Conservation (phyloP, 2,329 filamentous ascomycete genomes). For the Colletotrichum eleusines region DNA sequence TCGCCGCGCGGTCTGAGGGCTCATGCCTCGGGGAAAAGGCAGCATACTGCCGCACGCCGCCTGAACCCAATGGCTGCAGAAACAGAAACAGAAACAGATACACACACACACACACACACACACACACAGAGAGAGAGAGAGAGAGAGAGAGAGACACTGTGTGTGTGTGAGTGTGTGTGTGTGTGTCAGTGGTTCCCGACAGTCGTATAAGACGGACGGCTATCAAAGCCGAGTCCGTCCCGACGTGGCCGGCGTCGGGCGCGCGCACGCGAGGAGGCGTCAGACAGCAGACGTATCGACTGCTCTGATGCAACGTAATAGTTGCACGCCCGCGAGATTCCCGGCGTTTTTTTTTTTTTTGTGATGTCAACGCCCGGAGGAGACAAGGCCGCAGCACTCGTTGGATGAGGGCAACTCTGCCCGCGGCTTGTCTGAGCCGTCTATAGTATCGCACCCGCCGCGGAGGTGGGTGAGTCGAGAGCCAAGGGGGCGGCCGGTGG, state of each 20-base stretch:
- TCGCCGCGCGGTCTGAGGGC: not conserved
- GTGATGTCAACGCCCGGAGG: no score
- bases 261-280: not conserved
- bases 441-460: no score
- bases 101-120: no score
- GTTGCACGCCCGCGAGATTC: not conserved
- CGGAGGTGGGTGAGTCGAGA: no score
- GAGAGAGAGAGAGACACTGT: not conserved
- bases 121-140: not conserved
- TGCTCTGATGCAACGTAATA: no score
- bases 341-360: not conserved
- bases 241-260: not conserved
- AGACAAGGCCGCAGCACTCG: no score
- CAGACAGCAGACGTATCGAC: not conserved
- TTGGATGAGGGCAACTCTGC: no score
- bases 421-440: no score
- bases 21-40: not conserved
- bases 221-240: conserved; percentile 7
- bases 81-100: no score
- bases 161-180: no score
- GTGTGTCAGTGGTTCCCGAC: not conserved
- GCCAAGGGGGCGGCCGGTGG: no score
- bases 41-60: no score
- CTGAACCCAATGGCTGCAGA: not conserved
- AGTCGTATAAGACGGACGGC: not conserved